Evolutionary conservation across 106 monocot genomes (phyloP), one percentile per base, ranked within the genome.

Genomic region (Ottelia alismoides): DNA sequence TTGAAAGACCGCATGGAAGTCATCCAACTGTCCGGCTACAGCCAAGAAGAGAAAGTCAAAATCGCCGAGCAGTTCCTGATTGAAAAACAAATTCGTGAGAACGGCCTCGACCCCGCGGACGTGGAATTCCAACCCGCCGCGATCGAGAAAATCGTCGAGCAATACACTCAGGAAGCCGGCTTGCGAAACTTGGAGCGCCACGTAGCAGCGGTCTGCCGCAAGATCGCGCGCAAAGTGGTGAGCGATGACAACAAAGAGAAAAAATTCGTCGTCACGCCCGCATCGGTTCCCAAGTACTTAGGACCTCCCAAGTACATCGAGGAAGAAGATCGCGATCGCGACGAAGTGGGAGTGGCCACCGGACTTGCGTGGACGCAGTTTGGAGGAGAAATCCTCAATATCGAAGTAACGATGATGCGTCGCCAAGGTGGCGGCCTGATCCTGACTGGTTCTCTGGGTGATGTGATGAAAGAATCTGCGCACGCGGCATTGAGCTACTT

Each of bases 381-480:
- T n/a, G 59, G 59, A 18, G 46, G 59, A 17, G 59, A 59, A 14
- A 24, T 57, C 43, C 57, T 35, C 14, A 23, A 22, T 32, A 40
- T 57, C 43, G 57, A 57, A 30, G 40, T 40, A 4, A 24, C 35
- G 24, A 11, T 23, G 16, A 57, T 57, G 57, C 11, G 22, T 22
- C 35, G 57, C 12, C 31, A 57, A 24, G 57, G 57, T 20, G n/a
- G n/a, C n/a, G 0, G 43, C 23, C 43, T 40, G 57, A 31, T 22
- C 43, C 57, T 57, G 11, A 40, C 57, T 24, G 57, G 57, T 24
- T 20, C 31, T 23, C 57, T 57, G 21, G 57, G 57, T 43, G 57
- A 57, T 57, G 57, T 57, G 7, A 43, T 57, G 17, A 57, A 57
- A 57, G 57, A 57, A 22, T 57, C 57, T 35, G 57, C 40, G 16